A percentile compares a stretch with the other conserved stretches of the same genome.
Evolutionary conservation across 768 basidiomycete species (phyloP).

Genomic region (Lactarius hatsudake): DNA sequence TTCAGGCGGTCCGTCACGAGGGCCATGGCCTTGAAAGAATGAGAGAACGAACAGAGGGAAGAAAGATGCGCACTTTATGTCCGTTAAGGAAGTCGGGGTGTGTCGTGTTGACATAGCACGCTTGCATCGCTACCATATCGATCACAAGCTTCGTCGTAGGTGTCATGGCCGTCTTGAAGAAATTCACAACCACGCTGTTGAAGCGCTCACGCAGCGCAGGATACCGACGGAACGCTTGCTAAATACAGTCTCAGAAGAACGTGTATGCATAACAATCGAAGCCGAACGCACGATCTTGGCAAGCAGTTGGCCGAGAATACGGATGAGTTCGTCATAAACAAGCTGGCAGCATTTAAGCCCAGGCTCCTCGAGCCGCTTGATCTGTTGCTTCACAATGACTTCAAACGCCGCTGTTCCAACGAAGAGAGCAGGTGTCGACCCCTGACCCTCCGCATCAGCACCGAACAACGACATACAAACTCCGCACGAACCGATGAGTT

Average conservation of each 20-base stretch:
- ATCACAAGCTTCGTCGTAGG: constrained; percentile 94
- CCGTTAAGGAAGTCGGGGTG: constrained; percentile 98
- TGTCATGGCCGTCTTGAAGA: constrained; percentile 91
- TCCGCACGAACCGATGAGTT: constrained; percentile 84
- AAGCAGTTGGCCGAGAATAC: constrained; percentile 91
- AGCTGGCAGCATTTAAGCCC: constrained; percentile 90
- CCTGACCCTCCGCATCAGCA: constrained; percentile 43
- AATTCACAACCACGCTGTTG: constrained; percentile 93
- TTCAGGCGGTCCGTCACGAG: constrained; percentile 81
- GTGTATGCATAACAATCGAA: background rate
- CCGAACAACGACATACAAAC: background rate
- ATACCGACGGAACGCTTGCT: constrained; percentile 96
- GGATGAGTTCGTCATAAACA: constrained; percentile 95
- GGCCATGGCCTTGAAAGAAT: constrained; percentile 67
- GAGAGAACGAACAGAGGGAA: background rate
- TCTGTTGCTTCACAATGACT: constrained; percentile 98
- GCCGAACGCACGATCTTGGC: constrained; percentile 69
- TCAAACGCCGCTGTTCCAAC: constrained; percentile 98
- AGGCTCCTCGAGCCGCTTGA: constrained; percentile 94
- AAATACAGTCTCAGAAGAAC: background rate
- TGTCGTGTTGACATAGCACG: constrained; percentile 98
- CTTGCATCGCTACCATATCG: constrained; percentile 98
- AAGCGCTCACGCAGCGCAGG: constrained; percentile 96
- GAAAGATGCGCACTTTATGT: constrained; percentile 58
- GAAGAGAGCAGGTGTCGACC: constrained; percentile 93